Percentiles rank a stretch among this genome's conserved stretches.
Evolutionary conservation across 805 yeast genomes (phyloP).

Genomic region (Spathaspora girioi): DNA sequence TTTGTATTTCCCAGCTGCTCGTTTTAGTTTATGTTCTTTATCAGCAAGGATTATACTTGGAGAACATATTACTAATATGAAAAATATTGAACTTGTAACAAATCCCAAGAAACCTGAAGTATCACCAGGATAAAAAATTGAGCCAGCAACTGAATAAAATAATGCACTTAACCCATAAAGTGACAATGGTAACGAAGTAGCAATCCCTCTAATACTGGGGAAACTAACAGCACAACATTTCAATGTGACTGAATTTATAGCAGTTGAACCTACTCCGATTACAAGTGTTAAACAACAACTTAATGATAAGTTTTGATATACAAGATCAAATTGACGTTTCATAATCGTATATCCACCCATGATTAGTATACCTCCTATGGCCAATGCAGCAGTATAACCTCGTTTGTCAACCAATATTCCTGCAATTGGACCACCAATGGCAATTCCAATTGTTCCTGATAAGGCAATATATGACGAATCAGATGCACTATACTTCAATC

Average conservation of each 20-base stretch:
- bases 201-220: conserved; percentile 67
- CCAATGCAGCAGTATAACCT: conserved; percentile 56
- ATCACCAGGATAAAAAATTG: conserved; percentile 51
- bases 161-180: conserved; percentile 74
- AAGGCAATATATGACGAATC: conserved; percentile 64
- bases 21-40: conserved; percentile 20
- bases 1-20: not conserved
- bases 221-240: conserved; percentile 71
- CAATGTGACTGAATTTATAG: conserved; percentile 58
- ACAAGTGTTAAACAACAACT: conserved; percentile 46
- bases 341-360: conserved; percentile 55
- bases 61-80: conserved; percentile 39
- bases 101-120: conserved; percentile 52
- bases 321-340: conserved; percentile 45
- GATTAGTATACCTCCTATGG: conserved; percentile 47
- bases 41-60: conserved; percentile 46
- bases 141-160: conserved; percentile 55
- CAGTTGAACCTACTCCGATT: conserved; percentile 70
- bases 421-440: conserved; percentile 63
- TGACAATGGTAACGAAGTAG: conserved; percentile 72
- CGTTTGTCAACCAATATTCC: conserved; percentile 60
- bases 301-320: conserved; percentile 33
- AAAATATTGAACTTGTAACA: conserved; percentile 39
- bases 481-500: conserved; percentile 56
- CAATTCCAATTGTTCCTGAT: conserved; percentile 63